phyloP scores from a whole-genome alignment of 768 basidiomycete species.

The Amanita fuliginea region DNA sequence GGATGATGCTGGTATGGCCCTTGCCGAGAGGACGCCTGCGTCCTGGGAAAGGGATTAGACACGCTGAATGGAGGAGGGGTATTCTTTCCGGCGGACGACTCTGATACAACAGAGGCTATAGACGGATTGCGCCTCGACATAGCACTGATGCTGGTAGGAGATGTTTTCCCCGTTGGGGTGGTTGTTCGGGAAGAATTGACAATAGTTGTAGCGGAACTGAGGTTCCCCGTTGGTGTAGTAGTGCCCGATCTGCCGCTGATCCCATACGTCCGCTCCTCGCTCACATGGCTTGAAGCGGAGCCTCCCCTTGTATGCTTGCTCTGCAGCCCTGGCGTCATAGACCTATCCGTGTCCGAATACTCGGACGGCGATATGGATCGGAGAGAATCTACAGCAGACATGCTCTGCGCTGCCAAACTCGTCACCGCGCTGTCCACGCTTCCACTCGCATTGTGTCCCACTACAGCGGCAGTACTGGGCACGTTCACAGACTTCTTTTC shows the following conservation, averaged over 20 bases:
- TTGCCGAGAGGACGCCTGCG: slow-evolving; percentile 1
- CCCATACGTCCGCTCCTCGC: slow-evolving; percentile 9
- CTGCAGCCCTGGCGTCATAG: slow-evolving; percentile 26
- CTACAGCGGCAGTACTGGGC: not conserved
- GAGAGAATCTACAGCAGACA: slow-evolving; percentile 16
- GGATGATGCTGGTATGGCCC: not conserved
- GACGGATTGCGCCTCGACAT: slow-evolving; percentile 47
- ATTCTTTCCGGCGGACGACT: slow-evolving; percentile 31
- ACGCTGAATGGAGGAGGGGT: not conserved
- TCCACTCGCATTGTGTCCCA: not conserved
- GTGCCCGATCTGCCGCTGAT: slow-evolving; percentile 3
- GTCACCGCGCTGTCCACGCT: slow-evolving; percentile 3
- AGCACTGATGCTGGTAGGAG: slow-evolving; percentile 16
- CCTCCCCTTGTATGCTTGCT: not conserved
- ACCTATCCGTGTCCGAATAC: slow-evolving; percentile 33
- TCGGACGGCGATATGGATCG: slow-evolving; percentile 37
- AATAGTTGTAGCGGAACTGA: not conserved
- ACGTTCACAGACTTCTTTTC: slow-evolving; percentile 9
- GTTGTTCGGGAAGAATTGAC: slow-evolving; percentile 9
- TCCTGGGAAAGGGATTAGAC: not conserved
- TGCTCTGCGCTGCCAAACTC: slow-evolving; percentile 2
- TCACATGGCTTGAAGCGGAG: slow-evolving; percentile 1
- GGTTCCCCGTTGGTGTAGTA: slow-evolving; percentile 9
- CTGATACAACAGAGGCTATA: slow-evolving; percentile 66
- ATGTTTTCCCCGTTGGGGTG: slow-evolving; percentile 18